phyloP scores from a whole-genome alignment of 2,329 filamentous ascomycete species.

The Exophiala sp. region DNA sequence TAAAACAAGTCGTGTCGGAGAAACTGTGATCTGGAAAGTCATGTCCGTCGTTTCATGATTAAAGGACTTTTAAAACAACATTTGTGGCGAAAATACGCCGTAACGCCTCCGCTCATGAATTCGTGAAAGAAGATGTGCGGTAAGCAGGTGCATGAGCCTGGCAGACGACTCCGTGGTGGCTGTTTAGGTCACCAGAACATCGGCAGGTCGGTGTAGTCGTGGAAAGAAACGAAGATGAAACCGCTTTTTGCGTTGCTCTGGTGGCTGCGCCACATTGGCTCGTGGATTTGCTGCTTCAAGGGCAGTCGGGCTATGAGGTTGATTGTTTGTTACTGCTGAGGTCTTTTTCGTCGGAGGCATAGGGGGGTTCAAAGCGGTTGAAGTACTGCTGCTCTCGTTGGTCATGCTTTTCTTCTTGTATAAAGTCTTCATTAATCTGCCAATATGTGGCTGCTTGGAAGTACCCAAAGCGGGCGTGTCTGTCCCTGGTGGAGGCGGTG shows the following conservation, averaged over 20 bases:
- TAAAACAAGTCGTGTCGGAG: not conserved
- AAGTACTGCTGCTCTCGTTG: conserved; percentile 10
- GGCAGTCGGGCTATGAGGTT: conserved; percentile 1
- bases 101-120: not conserved
- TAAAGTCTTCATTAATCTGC: conserved; percentile 23
- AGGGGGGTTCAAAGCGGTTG: conserved; percentile 9
- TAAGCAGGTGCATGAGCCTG: not conserved
- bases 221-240: conserved; percentile 20
- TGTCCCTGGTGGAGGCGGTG: conserved; percentile 13
- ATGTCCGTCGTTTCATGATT: not conserved
- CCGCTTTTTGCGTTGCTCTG: conserved; percentile 12
- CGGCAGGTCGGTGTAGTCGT: conserved; percentile 16
- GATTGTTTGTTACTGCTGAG: not conserved
- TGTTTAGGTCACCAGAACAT: conserved; percentile 19
- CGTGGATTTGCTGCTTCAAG: conserved; percentile 2
- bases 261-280: not conserved
- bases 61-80: not conserved
- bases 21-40: not conserved
- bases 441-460: conserved; percentile 20
- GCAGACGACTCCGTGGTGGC: not conserved
- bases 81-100: not conserved
- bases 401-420: conserved; percentile 24
- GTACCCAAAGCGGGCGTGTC: conserved; percentile 6
- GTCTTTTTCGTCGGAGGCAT: conserved; percentile 1
- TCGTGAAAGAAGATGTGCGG: not conserved